These are phyloP conservation scores for Tubosaeta sp. DNA, from an alignment of 768 basidiomycete genomes.

Conservation along the genomic window DNA sequence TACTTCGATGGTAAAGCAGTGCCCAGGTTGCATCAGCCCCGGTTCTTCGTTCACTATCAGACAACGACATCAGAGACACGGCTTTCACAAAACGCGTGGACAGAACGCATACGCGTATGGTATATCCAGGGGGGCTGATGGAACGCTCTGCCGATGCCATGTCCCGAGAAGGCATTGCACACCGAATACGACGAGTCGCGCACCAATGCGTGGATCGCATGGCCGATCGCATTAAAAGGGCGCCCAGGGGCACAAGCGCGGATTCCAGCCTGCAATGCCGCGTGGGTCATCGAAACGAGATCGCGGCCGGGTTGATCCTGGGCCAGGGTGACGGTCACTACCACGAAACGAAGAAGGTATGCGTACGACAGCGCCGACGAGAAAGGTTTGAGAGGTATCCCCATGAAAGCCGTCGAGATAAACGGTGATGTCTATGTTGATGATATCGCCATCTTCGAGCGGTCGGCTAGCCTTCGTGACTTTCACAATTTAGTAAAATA, in stretches of 20 bases:
- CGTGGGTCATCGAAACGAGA: slow-evolving; percentile 57
- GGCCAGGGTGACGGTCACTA: background rate
- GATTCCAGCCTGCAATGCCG: slow-evolving; percentile 70
- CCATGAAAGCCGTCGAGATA: slow-evolving; percentile 85
- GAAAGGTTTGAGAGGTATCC: slow-evolving; percentile 81
- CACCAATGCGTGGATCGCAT: slow-evolving; percentile 56
- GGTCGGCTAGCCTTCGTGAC: slow-evolving; percentile 56
- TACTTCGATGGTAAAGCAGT: slow-evolving; percentile 93
- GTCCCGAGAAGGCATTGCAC: slow-evolving; percentile 73
- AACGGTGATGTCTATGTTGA: slow-evolving; percentile 87
- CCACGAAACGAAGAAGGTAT: background rate
- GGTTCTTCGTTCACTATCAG: slow-evolving; percentile 76
- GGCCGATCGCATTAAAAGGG: slow-evolving; percentile 67
- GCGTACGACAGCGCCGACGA: slow-evolving; percentile 73
- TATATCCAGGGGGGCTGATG: slow-evolving; percentile 82
- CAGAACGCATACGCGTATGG: slow-evolving; percentile 55
- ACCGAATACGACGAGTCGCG: slow-evolving; percentile 46
- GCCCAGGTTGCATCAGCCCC: slow-evolving; percentile 75
- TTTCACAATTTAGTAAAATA: background rate
- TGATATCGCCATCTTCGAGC: slow-evolving; percentile 76
- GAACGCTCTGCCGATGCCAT: slow-evolving; percentile 81
- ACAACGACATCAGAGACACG: background rate
- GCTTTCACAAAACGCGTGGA: background rate
- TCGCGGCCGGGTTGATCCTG: slow-evolving; percentile 70
- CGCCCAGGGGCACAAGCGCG: slow-evolving; percentile 65